Evolutionary conservation across 305 asterid genomes (phyloP).

Genomic region (Rubia balearica): DNA sequence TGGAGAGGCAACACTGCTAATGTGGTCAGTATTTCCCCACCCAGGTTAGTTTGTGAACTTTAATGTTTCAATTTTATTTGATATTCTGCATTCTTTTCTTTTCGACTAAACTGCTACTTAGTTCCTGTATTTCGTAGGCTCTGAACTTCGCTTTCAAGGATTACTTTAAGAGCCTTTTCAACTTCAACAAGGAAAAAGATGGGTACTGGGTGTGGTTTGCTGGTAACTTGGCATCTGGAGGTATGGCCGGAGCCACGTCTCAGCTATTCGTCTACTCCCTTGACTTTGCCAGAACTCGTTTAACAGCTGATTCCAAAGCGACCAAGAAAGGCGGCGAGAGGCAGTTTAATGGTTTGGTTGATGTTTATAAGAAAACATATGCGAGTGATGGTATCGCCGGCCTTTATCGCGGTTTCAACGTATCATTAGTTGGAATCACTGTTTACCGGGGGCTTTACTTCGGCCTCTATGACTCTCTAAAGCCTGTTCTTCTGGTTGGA

Average conservation of each 20-base stretch:
- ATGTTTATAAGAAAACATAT: constrained; percentile 30
- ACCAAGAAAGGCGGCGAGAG: constrained; percentile 33
- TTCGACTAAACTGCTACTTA: too few species aligned
- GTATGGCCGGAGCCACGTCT: constrained; percentile 34
- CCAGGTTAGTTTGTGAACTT: constrained; percentile 30
- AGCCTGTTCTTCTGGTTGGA: constrained; percentile 30
- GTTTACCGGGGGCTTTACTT: constrained; percentile 38
- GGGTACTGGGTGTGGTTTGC: constrained; percentile 34
- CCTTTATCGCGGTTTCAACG: constrained; percentile 33
- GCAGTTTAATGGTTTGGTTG: constrained; percentile 32
- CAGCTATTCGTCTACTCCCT: constrained; percentile 29
- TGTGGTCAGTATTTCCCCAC: constrained; percentile 38
- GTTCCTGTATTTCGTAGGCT: constrained; percentile 25
- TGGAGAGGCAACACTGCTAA: constrained; percentile 40
- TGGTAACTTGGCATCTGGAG: constrained; percentile 34
- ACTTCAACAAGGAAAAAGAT: constrained; percentile 30
- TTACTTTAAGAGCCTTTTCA: constrained; percentile 27
- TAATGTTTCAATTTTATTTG: too few species aligned
- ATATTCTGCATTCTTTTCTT: too few species aligned
- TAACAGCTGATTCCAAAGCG: constrained; percentile 33
- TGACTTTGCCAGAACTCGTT: constrained; percentile 34
- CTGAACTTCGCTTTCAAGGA: constrained; percentile 35
- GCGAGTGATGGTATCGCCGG: constrained; percentile 29
- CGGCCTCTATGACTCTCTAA: constrained; percentile 34
- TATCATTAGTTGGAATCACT: constrained; percentile 34